Percentiles rank a stretch among this genome's conserved stretches.
These are phyloP conservation scores for Noccaea bulbosa DNA, from an alignment of 345 rosid species.

Conservation along the genomic window DNA sequence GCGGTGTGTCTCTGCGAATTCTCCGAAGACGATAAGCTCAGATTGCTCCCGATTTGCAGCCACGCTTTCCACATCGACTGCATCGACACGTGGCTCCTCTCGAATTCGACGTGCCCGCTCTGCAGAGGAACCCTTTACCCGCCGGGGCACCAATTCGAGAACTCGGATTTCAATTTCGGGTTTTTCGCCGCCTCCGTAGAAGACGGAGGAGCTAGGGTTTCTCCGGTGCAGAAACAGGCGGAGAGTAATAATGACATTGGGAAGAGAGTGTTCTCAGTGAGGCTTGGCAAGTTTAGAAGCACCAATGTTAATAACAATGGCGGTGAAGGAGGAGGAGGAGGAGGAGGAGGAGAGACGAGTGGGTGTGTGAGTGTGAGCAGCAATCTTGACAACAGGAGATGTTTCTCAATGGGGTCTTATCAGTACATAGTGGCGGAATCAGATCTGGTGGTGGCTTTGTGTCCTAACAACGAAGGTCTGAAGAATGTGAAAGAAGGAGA, in stretches of 20 bases:
- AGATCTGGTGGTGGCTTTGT: slow-evolving; percentile 62
- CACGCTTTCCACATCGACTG: slow-evolving; percentile 94
- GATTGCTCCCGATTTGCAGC: slow-evolving; percentile 81
- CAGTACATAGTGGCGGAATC: slow-evolving; percentile 77
- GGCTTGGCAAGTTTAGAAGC: slow-evolving; percentile 80
- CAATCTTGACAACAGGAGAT: slow-evolving; percentile 64
- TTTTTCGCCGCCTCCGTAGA: slow-evolving; percentile 53
- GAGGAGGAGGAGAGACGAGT: slow-evolving; percentile 62
- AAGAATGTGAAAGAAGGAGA: slow-evolving; percentile 54
- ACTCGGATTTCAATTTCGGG: slow-evolving; percentile 62
- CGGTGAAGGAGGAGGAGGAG: slow-evolving; percentile 37
- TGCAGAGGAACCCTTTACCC: slow-evolving; percentile 77
- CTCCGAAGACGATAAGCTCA: slow-evolving; percentile 66
- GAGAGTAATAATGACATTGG: slow-evolving; percentile 63
- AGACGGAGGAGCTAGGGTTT: slow-evolving; percentile 47
- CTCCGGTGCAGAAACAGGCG: slow-evolving; percentile 50
- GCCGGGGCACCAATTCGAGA: slow-evolving; percentile 54
- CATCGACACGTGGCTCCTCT: slow-evolving; percentile 90
- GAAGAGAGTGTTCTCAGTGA: slow-evolving; percentile 78
- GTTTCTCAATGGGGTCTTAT: slow-evolving; percentile 62
- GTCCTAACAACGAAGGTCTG: slow-evolving; percentile 46
- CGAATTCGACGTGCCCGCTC: slow-evolving; percentile 91
- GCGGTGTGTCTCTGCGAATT: slow-evolving; percentile 89
- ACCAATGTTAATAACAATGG: slow-evolving; percentile 45
- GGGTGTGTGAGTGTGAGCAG: slow-evolving; percentile 55